Evolutionary conservation across 164 flowering plant species (phyloP).

Genomic region (Tetrastigma voinierianum): DNA sequence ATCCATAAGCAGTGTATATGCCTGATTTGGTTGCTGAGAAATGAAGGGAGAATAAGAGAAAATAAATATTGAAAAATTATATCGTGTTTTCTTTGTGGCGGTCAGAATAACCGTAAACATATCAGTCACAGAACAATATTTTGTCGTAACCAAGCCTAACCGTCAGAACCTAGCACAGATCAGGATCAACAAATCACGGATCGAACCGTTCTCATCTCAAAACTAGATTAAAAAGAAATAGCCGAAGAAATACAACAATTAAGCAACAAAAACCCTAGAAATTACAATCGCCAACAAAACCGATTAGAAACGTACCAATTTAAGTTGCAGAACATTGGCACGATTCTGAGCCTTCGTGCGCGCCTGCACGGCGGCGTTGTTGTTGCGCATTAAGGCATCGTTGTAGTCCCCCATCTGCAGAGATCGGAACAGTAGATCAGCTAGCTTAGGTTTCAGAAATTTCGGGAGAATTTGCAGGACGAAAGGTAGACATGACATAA

Average conservation of each 20-base stretch:
- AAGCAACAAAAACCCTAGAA: not conserved
- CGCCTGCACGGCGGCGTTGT: constrained; percentile 77
- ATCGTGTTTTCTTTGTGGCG: no score
- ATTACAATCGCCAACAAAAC: not conserved
- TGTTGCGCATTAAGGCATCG: constrained; percentile 83
- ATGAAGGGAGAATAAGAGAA: no score
- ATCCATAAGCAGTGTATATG: no score
- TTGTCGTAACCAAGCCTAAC: no score
- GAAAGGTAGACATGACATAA: not conserved
- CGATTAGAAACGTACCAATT: constrained; percentile 49
- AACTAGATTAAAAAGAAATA: not conserved
- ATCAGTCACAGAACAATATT: not conserved
- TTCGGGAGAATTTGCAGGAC: not conserved
- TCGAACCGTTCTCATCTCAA: not conserved
- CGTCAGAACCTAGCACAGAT: not conserved
- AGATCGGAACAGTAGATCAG: constrained; percentile 6
- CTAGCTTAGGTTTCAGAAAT: constrained; percentile 31
- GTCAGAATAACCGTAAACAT: not conserved
- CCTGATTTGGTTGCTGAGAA: no score
- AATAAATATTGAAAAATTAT: no score
- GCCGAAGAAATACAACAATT: no score
- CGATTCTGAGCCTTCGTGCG: constrained; percentile 87
- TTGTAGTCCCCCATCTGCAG: constrained; percentile 68
- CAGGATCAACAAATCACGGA: constrained; percentile 1
- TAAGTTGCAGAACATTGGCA: constrained; percentile 82